These are phyloP conservation scores for Macrolepiota dolichaula DNA, from an alignment of 768 basidiomycete genomes.

Conservation along the genomic window DNA sequence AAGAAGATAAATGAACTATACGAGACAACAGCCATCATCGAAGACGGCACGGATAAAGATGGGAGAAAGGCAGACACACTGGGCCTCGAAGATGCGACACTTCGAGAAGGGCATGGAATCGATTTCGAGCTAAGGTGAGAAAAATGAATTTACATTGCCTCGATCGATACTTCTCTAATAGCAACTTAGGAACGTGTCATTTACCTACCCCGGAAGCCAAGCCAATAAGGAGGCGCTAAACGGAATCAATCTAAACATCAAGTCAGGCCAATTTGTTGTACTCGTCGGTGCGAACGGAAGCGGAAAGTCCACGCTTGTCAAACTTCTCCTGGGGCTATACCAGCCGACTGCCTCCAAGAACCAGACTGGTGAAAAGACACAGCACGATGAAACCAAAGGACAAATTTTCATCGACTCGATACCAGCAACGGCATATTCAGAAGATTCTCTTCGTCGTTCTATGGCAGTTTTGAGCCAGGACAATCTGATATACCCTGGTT, in stretches of 20 bases:
- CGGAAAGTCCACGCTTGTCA: conserved; percentile 52
- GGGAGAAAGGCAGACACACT: neutral
- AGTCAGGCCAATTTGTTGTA: conserved; percentile 46
- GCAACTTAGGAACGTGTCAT: conserved; percentile 41
- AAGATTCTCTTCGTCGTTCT: conserved; percentile 37
- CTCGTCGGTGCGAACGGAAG: conserved; percentile 59
- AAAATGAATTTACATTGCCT: neutral
- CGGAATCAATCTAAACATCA: conserved; percentile 40
- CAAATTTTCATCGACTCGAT: conserved; percentile 40
- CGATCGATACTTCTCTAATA: neutral
- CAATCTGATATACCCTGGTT: conserved; percentile 40
- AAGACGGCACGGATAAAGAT: conserved; percentile 20
- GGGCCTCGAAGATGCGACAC: neutral
- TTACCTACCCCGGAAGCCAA: conserved; percentile 47
- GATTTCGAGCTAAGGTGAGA: conserved; percentile 21
- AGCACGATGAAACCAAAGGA: conserved; percentile 25
- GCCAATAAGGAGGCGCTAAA: conserved; percentile 30
- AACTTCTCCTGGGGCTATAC: conserved; percentile 47
- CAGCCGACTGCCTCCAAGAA: conserved; percentile 32
- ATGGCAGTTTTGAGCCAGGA: conserved; percentile 50
- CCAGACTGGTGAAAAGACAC: conserved; percentile 18
- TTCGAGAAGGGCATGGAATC: conserved; percentile 18
- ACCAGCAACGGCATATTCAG: conserved; percentile 33
- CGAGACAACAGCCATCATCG: conserved; percentile 21
- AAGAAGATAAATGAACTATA: conserved; percentile 31